phyloP scores from a whole-genome alignment of 2,329 filamentous ascomycete species.

The Claviceps sp. region DNA sequence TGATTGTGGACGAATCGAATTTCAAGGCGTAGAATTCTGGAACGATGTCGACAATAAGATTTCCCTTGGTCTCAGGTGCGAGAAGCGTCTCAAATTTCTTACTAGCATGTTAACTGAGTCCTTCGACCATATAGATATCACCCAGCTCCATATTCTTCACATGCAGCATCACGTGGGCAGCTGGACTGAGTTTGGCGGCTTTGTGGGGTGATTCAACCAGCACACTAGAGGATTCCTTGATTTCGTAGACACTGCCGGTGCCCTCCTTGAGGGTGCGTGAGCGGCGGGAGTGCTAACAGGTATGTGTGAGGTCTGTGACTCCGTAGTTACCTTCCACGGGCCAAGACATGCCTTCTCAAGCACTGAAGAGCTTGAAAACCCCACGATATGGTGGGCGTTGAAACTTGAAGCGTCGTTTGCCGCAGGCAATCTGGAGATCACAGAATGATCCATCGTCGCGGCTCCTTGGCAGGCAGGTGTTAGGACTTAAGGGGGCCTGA shows the following conservation, averaged over 20 bases:
- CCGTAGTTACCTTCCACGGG: no score
- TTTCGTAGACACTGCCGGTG: neutral
- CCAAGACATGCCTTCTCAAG: no score
- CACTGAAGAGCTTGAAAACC: no score
- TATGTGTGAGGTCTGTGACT: no score
- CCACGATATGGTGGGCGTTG: no score
- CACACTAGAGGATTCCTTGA: neutral
- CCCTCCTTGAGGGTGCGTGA: neutral
- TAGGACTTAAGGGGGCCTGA: no score
- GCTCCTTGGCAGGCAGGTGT: no score
- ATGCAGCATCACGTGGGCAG: neutral
- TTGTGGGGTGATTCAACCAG: neutral
- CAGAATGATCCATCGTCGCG: no score
- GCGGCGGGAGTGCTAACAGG: no score
- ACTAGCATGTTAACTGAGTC: neutral
- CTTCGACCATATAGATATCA: neutral
- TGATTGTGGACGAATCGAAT: neutral
- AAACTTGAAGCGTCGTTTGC: no score
- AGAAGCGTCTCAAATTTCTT: neutral
- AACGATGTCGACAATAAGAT: neutral
- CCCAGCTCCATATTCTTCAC: neutral
- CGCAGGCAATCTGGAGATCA: no score
- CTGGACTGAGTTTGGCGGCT: neutral
- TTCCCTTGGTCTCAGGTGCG: neutral
- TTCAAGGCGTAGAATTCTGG: neutral